Evolutionary conservation across 345 rosid genomes (phyloP), one percentile per base, ranked within the genome.

Genomic region (Eucalyptus marginata): DNA sequence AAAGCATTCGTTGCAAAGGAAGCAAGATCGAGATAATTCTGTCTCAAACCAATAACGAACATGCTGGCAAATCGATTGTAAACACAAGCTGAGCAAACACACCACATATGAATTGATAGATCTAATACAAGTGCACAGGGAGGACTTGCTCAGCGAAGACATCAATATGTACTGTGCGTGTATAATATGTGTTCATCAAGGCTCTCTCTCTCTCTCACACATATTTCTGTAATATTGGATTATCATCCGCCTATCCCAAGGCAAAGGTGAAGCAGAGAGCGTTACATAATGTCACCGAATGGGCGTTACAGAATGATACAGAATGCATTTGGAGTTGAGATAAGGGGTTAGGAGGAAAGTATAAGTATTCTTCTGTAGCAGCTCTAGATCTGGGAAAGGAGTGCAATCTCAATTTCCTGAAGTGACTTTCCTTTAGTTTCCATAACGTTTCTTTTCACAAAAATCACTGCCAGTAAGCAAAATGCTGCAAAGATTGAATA

Each of bases 381-480:
- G 17, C 84, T 50, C 62, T 93, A 95, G 43, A 92, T 92, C 59
- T 86, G 97, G 3, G 96, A 93, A 46, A 98, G 96, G 90, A 98
- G 97, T 50, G 99, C 96, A 68, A 98, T 96, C 95, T 98, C 99
- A 29, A 98, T 98, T 93, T 98, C 99, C 91, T 96, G 99, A 89
- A 97, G 99, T 49, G 99, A 95, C 90, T 95, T 98, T 40, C 99
- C 99, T 94, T 97, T 98, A 36, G 99, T 98, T 92, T 98, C 99
- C 90, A 96, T 92, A 13, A 96, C 99, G 76, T 98, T 96, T 88
- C 95, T 91, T 90, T 93, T 96, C 68, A 98, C 99, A 84, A 97
- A 98, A 88, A 91, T 93, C 89, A 96, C 99, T 25, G 97, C 99
- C 92, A 94, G 89, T 88, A 96, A 86, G 94, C 99, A 98, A 91